phyloP scores from a whole-genome alignment of 345 rosid genomes.

The Nasturtium officinale region DNA sequence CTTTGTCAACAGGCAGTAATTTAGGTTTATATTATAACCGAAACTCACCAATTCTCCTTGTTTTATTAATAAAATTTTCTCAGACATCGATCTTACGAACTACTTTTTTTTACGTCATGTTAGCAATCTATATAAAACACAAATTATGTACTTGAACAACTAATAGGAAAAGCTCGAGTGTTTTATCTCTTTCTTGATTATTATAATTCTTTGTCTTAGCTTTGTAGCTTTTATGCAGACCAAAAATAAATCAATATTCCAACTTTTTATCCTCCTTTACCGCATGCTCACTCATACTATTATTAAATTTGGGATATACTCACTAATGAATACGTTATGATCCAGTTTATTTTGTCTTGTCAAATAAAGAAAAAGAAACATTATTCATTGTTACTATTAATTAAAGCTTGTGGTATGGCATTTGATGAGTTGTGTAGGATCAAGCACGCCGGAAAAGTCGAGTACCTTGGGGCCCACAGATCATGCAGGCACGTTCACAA shows the following conservation, averaged over 20 bases:
- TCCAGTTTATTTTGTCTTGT: conserved; percentile 30
- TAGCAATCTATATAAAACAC: conserved; percentile 14
- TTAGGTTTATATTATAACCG: neutral
- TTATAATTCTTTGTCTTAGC: neutral
- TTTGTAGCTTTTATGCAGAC: conserved; percentile 30
- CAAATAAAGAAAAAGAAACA: conserved; percentile 28
- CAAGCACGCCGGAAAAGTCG: conserved; percentile 63
- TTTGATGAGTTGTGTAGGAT: conserved; percentile 43
- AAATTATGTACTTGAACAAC: neutral
- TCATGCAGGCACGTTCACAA: conserved; percentile 34
- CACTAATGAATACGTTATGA: conserved; percentile 29
- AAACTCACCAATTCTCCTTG: conserved; percentile 7
- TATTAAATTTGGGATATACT: conserved; percentile 17
- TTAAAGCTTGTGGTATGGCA: conserved; percentile 25
- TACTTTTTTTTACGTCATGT: conserved; percentile 7
- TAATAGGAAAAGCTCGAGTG: neutral
- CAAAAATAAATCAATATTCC: conserved; percentile 9
- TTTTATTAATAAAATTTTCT: neutral
- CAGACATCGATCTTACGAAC: neutral
- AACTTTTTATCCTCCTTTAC: conserved; percentile 16
- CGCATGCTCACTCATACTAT: conserved; percentile 26
- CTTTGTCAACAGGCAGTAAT: neutral
- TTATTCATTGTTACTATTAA: conserved; percentile 1
- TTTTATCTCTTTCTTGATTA: conserved; percentile 13
- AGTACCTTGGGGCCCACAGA: conserved; percentile 43